Conservation (phyloP, 768 basidiomycete species). For the Leccinum obscurum region DNA sequence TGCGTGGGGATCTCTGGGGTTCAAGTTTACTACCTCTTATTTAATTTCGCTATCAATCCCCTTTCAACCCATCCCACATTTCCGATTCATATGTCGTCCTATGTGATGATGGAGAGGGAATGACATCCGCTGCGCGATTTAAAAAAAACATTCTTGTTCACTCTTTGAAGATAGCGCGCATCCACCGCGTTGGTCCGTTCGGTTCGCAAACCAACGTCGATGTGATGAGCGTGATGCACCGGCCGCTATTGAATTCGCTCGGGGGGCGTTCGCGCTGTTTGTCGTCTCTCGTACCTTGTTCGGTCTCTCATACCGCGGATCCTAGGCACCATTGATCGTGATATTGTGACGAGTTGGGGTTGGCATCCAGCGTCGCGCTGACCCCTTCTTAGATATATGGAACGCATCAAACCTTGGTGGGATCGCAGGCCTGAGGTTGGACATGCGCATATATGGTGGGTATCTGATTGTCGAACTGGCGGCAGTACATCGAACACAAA, state of each 20-base stretch:
- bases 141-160: constrained; percentile 1
- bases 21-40: neutral
- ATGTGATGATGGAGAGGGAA: neutral
- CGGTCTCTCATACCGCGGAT: constrained; percentile 26
- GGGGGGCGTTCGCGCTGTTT: neutral
- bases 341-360: constrained; percentile 21
- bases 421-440: neutral
- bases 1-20: neutral
- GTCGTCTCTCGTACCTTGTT: neutral
- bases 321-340: constrained; percentile 21
- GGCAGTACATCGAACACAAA: constrained; percentile 18
- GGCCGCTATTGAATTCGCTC: constrained; percentile 1
- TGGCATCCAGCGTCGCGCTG: constrained; percentile 17
- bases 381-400: neutral
- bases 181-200: neutral
- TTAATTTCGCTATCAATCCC: constrained; percentile 4
- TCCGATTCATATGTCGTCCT: constrained; percentile 19
- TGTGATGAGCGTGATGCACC: neutral
- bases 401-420: neutral
- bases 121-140: neutral
- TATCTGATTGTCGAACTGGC: constrained; percentile 29
- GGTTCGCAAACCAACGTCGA: neutral
- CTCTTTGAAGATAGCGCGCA: neutral
- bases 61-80: neutral
- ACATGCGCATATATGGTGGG: constrained; percentile 1